Conservation (phyloP, 352 stramenopile genomes). For the Phytophthora hybrid region DNA sequence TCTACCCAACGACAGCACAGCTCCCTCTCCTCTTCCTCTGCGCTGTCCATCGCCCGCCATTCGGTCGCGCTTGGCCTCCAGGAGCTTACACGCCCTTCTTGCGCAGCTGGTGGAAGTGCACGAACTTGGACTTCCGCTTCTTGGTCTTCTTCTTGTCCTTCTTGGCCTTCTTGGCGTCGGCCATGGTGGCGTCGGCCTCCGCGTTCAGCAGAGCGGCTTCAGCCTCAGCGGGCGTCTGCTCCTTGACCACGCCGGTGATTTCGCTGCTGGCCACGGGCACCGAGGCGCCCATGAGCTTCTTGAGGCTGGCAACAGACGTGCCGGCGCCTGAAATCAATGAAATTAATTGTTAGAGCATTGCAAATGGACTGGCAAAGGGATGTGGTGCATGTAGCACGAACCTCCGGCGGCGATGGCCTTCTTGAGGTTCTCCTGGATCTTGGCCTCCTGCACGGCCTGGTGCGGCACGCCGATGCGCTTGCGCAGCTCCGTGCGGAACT, state of each 20-base stretch:
- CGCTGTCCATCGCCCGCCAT: conserved; percentile 26
- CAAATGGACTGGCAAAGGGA: not conserved
- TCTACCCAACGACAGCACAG: not conserved
- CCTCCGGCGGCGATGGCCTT: conserved; percentile 77
- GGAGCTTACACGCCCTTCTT: conserved; percentile 86
- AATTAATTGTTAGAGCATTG: conserved; percentile 11
- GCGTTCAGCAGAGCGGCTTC: conserved; percentile 63
- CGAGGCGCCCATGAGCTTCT: conserved; percentile 74
- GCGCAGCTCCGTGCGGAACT: conserved; percentile 88
- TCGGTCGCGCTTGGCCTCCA: conserved; percentile 28
- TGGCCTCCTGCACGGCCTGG: conserved; percentile 71
- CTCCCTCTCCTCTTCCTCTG: not conserved
- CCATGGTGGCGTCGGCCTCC: conserved; percentile 49
- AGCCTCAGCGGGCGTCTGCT: conserved; percentile 44
- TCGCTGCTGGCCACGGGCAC: conserved; percentile 56
- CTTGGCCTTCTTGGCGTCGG: conserved; percentile 61
- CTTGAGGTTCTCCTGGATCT: conserved; percentile 89
- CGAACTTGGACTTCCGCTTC: conserved; percentile 86
- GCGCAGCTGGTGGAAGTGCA: conserved; percentile 87
- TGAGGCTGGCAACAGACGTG: conserved; percentile 68
- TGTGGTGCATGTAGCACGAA: conserved; percentile 20
- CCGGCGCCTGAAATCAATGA: conserved; percentile 41
- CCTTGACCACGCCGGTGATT: conserved; percentile 52
- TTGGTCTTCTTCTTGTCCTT: conserved; percentile 64
- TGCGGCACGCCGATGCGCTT: conserved; percentile 85